Percentiles rank a stretch among this genome's conserved stretches.
phyloP scores from a whole-genome alignment of 78 protist genomes.

The Cavenderia fasciculata region DNA sequence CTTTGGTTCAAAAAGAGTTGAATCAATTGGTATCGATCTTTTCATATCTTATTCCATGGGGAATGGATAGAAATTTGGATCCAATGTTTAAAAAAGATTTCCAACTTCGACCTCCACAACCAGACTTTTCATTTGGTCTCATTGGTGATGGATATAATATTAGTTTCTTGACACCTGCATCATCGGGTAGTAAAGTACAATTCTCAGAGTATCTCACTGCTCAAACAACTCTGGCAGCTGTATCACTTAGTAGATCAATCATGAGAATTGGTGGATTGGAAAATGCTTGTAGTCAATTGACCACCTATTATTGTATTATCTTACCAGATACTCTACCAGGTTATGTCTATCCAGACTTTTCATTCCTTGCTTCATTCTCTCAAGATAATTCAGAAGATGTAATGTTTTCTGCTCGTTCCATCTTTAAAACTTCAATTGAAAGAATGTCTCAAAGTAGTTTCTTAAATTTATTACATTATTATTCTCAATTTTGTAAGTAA shows the following conservation, averaged over 20 bases:
- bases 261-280: conserved; percentile 56
- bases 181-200: conserved; percentile 17
- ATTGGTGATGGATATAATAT: conserved; percentile 63
- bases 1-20: conserved; percentile 36
- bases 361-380: conserved; percentile 32
- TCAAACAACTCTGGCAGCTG: conserved; percentile 55
- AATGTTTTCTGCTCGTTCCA: conserved; percentile 57
- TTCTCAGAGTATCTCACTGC: conserved; percentile 52
- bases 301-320: conserved; percentile 47
- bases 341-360: conserved; percentile 65
- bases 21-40: conserved; percentile 48
- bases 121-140: conserved; percentile 73
- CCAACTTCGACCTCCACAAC: conserved; percentile 70
- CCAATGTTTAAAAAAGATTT: conserved; percentile 66
- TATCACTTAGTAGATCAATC: conserved; percentile 40
- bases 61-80: conserved; percentile 55
- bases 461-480: background rate
- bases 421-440: conserved; percentile 47
- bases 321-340: conserved; percentile 43
- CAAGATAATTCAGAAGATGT: conserved; percentile 66
- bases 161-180: conserved; percentile 41
- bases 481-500: conserved; percentile 17
- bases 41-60: conserved; percentile 70
- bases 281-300: conserved; percentile 36
- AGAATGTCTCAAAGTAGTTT: conserved; percentile 23